Evolutionary conservation across 139 green algal genomes (phyloP).

Genomic region (Tetradesmus lagerheimii): DNA sequence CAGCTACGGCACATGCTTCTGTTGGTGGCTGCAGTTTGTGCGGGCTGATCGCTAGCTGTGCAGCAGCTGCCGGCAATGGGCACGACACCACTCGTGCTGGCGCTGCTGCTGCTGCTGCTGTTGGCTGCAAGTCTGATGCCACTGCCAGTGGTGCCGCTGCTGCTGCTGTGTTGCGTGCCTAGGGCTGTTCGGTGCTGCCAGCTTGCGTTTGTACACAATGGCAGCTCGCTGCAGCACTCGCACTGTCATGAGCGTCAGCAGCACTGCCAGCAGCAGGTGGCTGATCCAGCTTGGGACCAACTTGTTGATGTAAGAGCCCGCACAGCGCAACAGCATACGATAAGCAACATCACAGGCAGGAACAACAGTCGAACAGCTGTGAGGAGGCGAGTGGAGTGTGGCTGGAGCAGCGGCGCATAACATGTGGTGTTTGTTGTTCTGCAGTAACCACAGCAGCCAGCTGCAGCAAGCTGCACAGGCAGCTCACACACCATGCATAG

Average conservation of each 20-base stretch:
- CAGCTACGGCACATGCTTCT: background rate
- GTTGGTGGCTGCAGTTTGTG: background rate
- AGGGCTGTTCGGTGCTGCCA: background rate
- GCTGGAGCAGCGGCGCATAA: too few species aligned
- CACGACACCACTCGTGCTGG: background rate
- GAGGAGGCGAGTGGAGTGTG: too few species aligned
- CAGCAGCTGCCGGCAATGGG: background rate
- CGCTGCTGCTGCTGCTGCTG: background rate
- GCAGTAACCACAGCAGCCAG: too few species aligned
- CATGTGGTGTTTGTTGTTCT: too few species aligned
- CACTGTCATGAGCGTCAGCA: slow-evolving; percentile 32
- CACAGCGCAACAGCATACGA: background rate
- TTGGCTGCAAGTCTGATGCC: background rate
- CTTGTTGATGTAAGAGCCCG: slow-evolving; percentile 44
- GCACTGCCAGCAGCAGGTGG: slow-evolving; percentile 39
- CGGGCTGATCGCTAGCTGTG: background rate
- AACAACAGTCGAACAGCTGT: too few species aligned
- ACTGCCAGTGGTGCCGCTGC: background rate
- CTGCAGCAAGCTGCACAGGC: too few species aligned
- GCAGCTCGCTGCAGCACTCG: slow-evolving; percentile 33
- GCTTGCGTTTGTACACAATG: slow-evolving; percentile 20
- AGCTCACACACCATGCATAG: too few species aligned
- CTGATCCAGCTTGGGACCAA: slow-evolving; percentile 40
- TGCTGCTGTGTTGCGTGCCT: background rate
- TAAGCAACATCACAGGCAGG: too few species aligned